phyloP scores from a whole-genome alignment of 305 asterid species.

The Fraxinus ornus region DNA sequence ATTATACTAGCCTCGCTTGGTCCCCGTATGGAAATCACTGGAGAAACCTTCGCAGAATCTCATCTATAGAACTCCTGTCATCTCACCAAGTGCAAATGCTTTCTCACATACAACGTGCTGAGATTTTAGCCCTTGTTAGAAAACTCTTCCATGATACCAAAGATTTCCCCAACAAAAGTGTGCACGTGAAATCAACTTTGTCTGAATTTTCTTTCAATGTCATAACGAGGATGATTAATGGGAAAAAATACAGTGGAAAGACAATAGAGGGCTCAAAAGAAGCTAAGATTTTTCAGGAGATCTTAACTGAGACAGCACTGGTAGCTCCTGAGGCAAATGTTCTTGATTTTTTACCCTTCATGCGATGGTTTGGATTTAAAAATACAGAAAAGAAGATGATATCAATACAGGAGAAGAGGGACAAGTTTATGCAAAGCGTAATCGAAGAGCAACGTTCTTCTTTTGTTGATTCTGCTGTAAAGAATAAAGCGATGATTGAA shows the following conservation, averaged over 20 bases:
- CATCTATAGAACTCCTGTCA: background rate
- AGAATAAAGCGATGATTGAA: constrained; percentile 58
- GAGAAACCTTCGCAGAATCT: constrained; percentile 5
- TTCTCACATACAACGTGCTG: constrained; percentile 52
- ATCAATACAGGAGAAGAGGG: constrained; percentile 51
- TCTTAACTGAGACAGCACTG: constrained; percentile 46
- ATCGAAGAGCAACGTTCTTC: constrained; percentile 35
- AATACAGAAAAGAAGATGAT: constrained; percentile 46
- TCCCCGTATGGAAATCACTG: background rate
- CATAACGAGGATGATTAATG: constrained; percentile 75
- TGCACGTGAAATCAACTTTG: constrained; percentile 53
- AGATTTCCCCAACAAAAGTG: constrained; percentile 25
- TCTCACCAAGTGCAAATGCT: constrained; percentile 26
- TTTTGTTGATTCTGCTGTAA: constrained; percentile 6
- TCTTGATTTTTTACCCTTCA: constrained; percentile 70
- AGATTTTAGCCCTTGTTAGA: constrained; percentile 36
- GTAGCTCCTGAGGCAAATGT: constrained; percentile 52
- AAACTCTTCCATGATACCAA: constrained; percentile 30
- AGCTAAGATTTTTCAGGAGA: constrained; percentile 55
- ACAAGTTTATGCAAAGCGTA: constrained; percentile 53
- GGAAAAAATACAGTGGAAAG: constrained; percentile 65
- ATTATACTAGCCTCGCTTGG: background rate
- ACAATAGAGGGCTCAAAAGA: constrained; percentile 50
- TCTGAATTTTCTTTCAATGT: constrained; percentile 72
- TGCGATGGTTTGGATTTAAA: constrained; percentile 53